Percentiles rank a stretch among this genome's conserved stretches.
Evolutionary conservation across 371 early-diverging fungal genomes (phyloP).

Genomic region (Circinella umbellata): DNA sequence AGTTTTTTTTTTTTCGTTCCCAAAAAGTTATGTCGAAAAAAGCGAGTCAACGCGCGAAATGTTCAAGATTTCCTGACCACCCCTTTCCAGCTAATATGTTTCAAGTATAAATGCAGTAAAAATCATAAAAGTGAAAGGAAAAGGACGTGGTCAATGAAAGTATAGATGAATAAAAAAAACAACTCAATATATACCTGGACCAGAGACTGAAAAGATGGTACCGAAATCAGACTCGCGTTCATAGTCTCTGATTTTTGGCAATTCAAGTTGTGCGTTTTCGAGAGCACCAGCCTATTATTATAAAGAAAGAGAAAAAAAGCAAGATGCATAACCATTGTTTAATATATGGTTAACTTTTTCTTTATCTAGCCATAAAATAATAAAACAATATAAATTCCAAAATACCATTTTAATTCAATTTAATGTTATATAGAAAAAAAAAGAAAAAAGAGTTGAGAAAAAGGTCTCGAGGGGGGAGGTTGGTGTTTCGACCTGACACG

Average conservation of each 20-base stretch:
- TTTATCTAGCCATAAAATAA: not conserved
- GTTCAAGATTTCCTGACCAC: constrained; percentile 32
- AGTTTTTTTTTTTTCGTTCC: not conserved
- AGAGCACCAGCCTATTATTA: constrained; percentile 77
- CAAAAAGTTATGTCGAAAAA: not conserved
- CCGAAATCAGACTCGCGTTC: constrained; percentile 92
- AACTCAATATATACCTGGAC: constrained; percentile 82
- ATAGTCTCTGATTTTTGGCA: constrained; percentile 86
- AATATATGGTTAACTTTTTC: too few relatives aligned
- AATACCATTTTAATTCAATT: not conserved
- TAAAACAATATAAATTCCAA: not conserved
- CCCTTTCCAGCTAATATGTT: not conserved
- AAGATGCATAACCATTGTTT: not conserved
- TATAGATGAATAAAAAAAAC: not conserved
- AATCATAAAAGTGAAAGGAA: not conserved
- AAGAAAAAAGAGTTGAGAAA: not conserved
- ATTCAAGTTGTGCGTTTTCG: constrained; percentile 77
- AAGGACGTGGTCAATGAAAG: not conserved
- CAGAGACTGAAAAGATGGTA: constrained; percentile 97
- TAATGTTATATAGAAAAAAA: constrained; percentile 4
- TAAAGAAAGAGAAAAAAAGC: not conserved
- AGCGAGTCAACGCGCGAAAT: constrained; percentile 19
- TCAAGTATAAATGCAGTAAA: not conserved
- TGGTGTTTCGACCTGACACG: not conserved
- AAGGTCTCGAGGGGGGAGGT: constrained; percentile 3